Percentiles rank a stretch among this genome's conserved stretches.
Conservation (phyloP, 805 yeast genomes). For the Barnettozyma californica region DNA sequence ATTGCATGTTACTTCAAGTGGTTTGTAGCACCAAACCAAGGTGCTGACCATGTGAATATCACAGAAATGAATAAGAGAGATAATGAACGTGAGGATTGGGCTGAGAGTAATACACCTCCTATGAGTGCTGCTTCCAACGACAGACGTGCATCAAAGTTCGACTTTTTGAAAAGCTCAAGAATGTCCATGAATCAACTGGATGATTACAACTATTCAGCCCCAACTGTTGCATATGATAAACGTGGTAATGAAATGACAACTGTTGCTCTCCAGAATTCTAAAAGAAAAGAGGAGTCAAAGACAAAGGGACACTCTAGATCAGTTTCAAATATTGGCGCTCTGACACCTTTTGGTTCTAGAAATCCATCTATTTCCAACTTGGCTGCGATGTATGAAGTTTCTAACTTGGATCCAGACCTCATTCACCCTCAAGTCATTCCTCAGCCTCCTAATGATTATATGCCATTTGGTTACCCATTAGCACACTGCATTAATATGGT, state of each 20-base stretch:
- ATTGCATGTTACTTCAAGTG: conserved; percentile 89
- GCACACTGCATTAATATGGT: conserved; percentile 70
- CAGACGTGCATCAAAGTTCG: conserved; percentile 26
- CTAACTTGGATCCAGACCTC: conserved; percentile 50
- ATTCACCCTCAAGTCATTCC: conserved; percentile 78
- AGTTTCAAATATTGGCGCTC: conserved; percentile 9
- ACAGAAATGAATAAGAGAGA: conserved; percentile 60
- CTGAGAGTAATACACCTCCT: conserved; percentile 50
- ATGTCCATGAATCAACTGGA: conserved; percentile 25
- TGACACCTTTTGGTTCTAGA: conserved; percentile 21
- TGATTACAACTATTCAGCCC: conserved; percentile 9
- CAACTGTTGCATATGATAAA: conserved; percentile 9
- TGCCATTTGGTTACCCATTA: conserved; percentile 81
- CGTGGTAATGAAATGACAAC: conserved; percentile 38
- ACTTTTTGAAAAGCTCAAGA: conserved; percentile 33
- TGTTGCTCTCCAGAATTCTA: conserved; percentile 60
- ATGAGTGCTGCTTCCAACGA: conserved; percentile 43
- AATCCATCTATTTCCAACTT: conserved; percentile 23
- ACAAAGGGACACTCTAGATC: conserved; percentile 14
- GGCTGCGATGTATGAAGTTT: conserved; percentile 26
- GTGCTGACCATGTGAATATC: conserved; percentile 59
- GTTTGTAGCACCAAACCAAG: conserved; percentile 73
- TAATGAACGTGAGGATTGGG: conserved; percentile 79
- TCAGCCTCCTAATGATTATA: conserved; percentile 85
- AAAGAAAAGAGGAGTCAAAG: conserved; percentile 9